These are phyloP conservation scores for Podospora didyma DNA, from an alignment of 495 filamentous ascomycete species.

Conservation along the genomic window DNA sequence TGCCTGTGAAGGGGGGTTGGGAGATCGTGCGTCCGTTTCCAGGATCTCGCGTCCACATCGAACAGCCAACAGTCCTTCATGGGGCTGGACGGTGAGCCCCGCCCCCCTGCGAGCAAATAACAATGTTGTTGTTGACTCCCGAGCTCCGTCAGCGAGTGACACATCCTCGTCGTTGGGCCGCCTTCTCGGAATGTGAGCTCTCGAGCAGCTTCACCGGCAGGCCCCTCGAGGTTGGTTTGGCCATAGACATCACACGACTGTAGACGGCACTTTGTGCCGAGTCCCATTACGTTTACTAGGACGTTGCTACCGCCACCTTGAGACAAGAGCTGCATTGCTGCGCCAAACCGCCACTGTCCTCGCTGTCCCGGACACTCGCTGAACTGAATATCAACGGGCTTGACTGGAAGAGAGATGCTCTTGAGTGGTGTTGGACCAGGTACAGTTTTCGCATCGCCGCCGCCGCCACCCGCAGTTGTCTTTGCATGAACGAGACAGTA, in stretches of 20 bases:
- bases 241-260: slow-evolving; percentile 58
- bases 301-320: slow-evolving; percentile 8
- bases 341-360: slow-evolving; percentile 41
- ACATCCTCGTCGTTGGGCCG: slow-evolving; percentile 59
- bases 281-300: slow-evolving; percentile 50
- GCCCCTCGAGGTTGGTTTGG: slow-evolving; percentile 14
- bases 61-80: slow-evolving; percentile 71
- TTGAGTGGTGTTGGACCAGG: background rate
- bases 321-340: slow-evolving; percentile 26
- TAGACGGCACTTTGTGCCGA: slow-evolving; percentile 57
- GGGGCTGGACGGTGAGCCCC: slow-evolving; percentile 65
- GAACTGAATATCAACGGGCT: slow-evolving; percentile 15
- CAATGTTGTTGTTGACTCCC: slow-evolving; percentile 28
- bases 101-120: slow-evolving; percentile 70
- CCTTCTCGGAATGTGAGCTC: slow-evolving; percentile 23
- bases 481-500: slow-evolving; percentile 76
- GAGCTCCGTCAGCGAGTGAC: slow-evolving; percentile 67
- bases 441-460: background rate
- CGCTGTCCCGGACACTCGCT: slow-evolving; percentile 27
- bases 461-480: background rate
- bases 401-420: background rate
- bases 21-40: slow-evolving; percentile 60
- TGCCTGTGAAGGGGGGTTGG: slow-evolving; percentile 70
- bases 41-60: slow-evolving; percentile 41
- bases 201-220: background rate